Base-by-base conservation (phyloP, 1,284 basidiomycete species). In the Ustilago esculenta region DNA sequence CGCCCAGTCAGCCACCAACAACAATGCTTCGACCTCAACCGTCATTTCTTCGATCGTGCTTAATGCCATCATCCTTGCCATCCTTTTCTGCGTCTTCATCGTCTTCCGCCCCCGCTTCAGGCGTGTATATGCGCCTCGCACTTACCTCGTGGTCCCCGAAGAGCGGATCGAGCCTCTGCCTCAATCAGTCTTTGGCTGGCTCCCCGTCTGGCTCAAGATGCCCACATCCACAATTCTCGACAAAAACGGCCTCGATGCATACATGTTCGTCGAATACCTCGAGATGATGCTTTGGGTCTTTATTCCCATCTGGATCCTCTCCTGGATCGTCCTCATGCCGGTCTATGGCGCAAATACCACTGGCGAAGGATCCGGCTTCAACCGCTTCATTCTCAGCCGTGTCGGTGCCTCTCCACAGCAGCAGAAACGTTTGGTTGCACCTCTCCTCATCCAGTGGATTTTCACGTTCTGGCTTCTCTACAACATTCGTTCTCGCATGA, bases 181-280 rank as follows among this genome's bases (percentile, higher is more conserved):
- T 11, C 61, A 70, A 17, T 73, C 74, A n/a, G 67, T 82, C 46
- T 70, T 84, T 15, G 75, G 76, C 30, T 84, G 84, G 83, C 74
- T 84, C 25, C 75, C 80, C 1, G 75, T 77, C 23, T 77, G 83
- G 64, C 61, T 84, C 56, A 70, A 73, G 32, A 78, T 71, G 8
- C 78, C 77, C 35, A 74, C 77, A 39, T 55, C 56, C 21, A 77
- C 74, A 33, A 75, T 82, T 45, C 74, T 83, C 42, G 53, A 72
- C 20, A 80, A 88, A 59, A 95, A 96, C 71, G 94, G 95, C 30
- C 86, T 92, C 58, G 95, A 98, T 80, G 91, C 93, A 27, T 98
- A 95, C 85, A 90, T 96, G 81, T 97, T 92, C 76, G 88, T 96
- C 42, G 89, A 92, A 52, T 98, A 91, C 82, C 85, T 94, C 35